phyloP scores from a whole-genome alignment of 768 basidiomycete genomes.

The Boletus huronensis region DNA sequence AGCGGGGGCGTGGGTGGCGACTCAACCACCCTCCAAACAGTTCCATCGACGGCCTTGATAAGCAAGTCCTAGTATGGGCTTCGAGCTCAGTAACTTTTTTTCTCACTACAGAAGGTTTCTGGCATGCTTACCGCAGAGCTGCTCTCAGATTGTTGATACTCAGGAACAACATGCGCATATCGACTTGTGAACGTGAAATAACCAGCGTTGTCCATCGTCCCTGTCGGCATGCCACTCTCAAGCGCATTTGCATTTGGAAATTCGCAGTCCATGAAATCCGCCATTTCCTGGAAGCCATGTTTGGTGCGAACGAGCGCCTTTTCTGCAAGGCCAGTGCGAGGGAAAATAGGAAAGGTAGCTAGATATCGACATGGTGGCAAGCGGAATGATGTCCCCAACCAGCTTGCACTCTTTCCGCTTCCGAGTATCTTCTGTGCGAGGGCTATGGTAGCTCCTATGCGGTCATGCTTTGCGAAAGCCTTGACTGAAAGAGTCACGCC shows the following conservation, averaged over 20 bases:
- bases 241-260: neutral
- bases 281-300: neutral
- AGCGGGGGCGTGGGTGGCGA: neutral
- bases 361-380: constrained; percentile 1
- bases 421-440: neutral
- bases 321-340: neutral
- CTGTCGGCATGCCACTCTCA: neutral
- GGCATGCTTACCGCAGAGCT: neutral
- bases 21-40: neutral
- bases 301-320: constrained; percentile 1
- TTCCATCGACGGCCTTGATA: neutral
- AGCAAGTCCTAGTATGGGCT: neutral
- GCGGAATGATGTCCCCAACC: neutral
- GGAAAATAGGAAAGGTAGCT: neutral
- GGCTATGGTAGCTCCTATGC: neutral
- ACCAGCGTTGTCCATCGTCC: neutral
- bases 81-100: neutral
- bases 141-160: neutral
- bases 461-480: neutral
- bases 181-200: neutral
- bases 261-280: constrained; percentile 1
- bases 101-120: neutral
- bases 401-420: neutral
- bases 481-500: neutral
- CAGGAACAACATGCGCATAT: neutral